A percentile compares a stretch with the other conserved stretches of the same genome.
These are phyloP conservation scores for Penicillium sp. DNA, from an alignment of 2,329 filamentous ascomycete genomes.

Conservation along the genomic window DNA sequence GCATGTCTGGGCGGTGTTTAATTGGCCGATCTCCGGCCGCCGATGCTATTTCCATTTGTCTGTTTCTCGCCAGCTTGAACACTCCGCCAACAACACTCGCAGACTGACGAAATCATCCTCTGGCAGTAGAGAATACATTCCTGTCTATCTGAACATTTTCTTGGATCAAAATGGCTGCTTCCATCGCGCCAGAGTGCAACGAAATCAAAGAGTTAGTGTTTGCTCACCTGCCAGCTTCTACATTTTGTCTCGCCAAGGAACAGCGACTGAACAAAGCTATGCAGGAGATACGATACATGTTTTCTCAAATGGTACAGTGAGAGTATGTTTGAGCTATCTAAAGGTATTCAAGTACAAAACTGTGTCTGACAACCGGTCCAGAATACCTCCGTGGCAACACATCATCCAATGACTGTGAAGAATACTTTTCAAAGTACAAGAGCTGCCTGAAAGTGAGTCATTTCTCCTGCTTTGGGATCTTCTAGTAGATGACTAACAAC, in stretches of 20 bases:
- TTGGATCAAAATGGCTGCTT: slow-evolving; percentile 78
- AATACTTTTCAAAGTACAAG: slow-evolving; percentile 84
- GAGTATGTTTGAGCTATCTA: slow-evolving; percentile 57
- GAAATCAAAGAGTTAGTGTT: slow-evolving; percentile 82
- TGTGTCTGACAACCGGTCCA: slow-evolving; percentile 37
- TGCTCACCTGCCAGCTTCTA: slow-evolving; percentile 7
- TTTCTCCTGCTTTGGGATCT: background rate
- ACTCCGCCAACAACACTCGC: slow-evolving; percentile 3
- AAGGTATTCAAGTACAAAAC: background rate
- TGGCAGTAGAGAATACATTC: too few species aligned
- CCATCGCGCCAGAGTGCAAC: slow-evolving; percentile 90
- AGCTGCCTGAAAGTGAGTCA: slow-evolving; percentile 72
- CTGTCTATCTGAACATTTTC: too few species aligned
- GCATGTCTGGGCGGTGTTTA: slow-evolving; percentile 1
- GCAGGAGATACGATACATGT: slow-evolving; percentile 89
- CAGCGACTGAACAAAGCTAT: slow-evolving; percentile 11
- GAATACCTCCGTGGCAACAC: slow-evolving; percentile 88
- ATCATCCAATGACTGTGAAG: slow-evolving; percentile 79
- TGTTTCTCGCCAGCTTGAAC: too few species aligned
- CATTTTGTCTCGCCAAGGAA: background rate
- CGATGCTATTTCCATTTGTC: too few species aligned
- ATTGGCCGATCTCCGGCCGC: slow-evolving; percentile 15
- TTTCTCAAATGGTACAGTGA: slow-evolving; percentile 99
- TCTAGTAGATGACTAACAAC: slow-evolving; percentile 2
- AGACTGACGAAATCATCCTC: too few species aligned